A percentile compares a stretch with the other conserved stretches of the same genome.
These are phyloP conservation scores for Leccinum pachyderme DNA, from an alignment of 1,284 basidiomycete genomes.

Conservation along the genomic window DNA sequence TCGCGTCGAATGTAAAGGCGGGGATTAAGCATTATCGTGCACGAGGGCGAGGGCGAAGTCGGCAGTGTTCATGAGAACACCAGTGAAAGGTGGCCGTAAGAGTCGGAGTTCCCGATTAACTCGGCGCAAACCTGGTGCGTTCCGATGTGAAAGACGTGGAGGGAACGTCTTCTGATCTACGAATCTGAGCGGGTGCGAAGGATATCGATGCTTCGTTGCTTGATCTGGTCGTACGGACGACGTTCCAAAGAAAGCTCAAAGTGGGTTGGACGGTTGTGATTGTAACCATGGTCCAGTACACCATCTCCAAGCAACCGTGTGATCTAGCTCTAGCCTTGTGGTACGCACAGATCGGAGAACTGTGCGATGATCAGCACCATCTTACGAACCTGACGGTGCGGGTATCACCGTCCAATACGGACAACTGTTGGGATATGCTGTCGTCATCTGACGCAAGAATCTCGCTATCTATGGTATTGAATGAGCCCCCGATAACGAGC, in stretches of 20 bases:
- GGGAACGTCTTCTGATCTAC: neutral
- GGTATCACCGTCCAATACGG: constrained; percentile 42
- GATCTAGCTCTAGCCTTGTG: neutral
- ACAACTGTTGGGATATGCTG: constrained; percentile 48
- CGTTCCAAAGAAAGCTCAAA: neutral
- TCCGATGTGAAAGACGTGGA: neutral
- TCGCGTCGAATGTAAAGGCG: constrained; percentile 54
- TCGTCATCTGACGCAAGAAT: constrained; percentile 19
- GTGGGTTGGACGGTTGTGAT: constrained; percentile 1
- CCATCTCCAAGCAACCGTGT: neutral
- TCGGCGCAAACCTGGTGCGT: neutral
- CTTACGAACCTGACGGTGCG: constrained; percentile 40
- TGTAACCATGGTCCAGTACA: neutral
- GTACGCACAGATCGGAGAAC: constrained; percentile 19
- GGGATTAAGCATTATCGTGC: neutral
- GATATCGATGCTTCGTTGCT: neutral
- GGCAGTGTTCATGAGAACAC: neutral
- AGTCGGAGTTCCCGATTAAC: neutral
- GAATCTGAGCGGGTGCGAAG: constrained; percentile 2
- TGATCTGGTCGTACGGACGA: neutral
- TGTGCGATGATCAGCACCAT: constrained; percentile 39
- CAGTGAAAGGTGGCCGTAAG: constrained; percentile 42
- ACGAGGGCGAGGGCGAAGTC: neutral
- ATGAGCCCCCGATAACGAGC: neutral
- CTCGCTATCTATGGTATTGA: neutral